phyloP scores from a whole-genome alignment of 805 yeast genomes.

The Pichia ethanolica region DNA sequence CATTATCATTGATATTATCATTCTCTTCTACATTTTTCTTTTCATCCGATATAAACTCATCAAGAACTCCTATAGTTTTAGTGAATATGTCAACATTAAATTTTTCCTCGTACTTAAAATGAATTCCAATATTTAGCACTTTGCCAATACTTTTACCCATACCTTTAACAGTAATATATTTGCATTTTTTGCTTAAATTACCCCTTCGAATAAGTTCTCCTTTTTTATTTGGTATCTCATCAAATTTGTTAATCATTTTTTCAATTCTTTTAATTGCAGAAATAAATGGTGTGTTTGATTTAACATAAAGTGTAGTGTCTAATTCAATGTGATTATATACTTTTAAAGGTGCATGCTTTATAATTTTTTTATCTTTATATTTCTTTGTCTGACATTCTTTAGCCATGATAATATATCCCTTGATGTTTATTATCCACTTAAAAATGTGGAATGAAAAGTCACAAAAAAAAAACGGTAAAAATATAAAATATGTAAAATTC shows the following conservation, averaged over 20 bases:
- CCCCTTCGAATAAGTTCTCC: constrained; percentile 21
- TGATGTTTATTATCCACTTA: no score
- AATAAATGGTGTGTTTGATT: constrained; percentile 61
- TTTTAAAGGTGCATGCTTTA: constrained; percentile 50
- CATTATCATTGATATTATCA: constrained; percentile 6
- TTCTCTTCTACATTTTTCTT: constrained; percentile 25
- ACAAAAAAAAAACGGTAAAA: no score
- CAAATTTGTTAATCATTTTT: constrained; percentile 34
- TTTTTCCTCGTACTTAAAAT: constrained; percentile 45
- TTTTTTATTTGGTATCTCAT: constrained; percentile 36
- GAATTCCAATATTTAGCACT: constrained; percentile 53
- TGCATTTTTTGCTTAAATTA: constrained; percentile 10
- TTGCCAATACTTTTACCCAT: constrained; percentile 70
- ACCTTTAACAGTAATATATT: constrained; percentile 54
- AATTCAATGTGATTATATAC: constrained; percentile 35
- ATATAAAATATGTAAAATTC: no score
- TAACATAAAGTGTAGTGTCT: constrained; percentile 48
- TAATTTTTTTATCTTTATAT: constrained; percentile 22
- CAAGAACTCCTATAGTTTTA: constrained; percentile 59
- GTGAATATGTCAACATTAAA: constrained; percentile 55
- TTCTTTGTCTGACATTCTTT: neutral
- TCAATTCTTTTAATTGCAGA: constrained; percentile 63
- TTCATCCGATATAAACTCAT: constrained; percentile 40
- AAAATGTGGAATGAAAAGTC: no score
- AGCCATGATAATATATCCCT: no score